A percentile compares a stretch with the other conserved stretches of the same genome.
Conservation (phyloP, 2,329 filamentous ascomycete genomes). For the Exophiala spinifera region DNA sequence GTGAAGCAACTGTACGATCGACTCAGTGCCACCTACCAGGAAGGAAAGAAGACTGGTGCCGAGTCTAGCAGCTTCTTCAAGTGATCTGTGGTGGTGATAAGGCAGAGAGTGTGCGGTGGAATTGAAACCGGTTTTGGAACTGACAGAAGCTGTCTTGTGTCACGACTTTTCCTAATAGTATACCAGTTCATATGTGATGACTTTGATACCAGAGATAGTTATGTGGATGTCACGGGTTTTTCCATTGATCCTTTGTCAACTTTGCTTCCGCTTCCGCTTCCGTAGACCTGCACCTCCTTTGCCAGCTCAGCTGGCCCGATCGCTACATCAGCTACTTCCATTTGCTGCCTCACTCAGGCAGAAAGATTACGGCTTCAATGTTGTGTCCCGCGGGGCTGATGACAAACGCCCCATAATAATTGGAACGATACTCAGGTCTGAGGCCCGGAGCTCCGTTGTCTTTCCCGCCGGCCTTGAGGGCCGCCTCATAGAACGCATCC, state of each 20-base stretch:
- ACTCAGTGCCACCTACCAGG: constrained; percentile 51
- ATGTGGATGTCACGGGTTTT: too few relatives aligned
- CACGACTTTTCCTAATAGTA: too few relatives aligned
- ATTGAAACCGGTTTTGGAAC: too few relatives aligned
- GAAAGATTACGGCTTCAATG: constrained; percentile 45
- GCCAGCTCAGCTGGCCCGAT: background rate
- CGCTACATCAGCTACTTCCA: background rate
- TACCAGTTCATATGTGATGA: too few relatives aligned
- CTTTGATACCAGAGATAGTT: too few relatives aligned
- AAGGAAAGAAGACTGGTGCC: constrained; percentile 39
- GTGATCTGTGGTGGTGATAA: constrained; percentile 2
- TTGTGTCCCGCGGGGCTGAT: constrained; percentile 53
- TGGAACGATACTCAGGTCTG: constrained; percentile 43
- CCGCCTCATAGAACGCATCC: constrained; percentile 46
- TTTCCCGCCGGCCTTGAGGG: constrained; percentile 45
- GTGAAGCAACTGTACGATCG: constrained; percentile 50
- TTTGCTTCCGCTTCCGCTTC: background rate
- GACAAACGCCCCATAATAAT: constrained; percentile 53
- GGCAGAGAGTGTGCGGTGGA: background rate
- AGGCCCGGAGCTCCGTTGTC: constrained; percentile 51
- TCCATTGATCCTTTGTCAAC: too few relatives aligned
- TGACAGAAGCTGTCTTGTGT: too few relatives aligned
- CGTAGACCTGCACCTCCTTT: background rate
- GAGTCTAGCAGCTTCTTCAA: constrained; percentile 22
- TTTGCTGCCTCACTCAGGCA: background rate